A percentile compares a stretch with the other conserved stretches of the same genome.
Conservation (phyloP, 2,329 filamentous ascomycete species). For the Talaromyces sp. region DNA sequence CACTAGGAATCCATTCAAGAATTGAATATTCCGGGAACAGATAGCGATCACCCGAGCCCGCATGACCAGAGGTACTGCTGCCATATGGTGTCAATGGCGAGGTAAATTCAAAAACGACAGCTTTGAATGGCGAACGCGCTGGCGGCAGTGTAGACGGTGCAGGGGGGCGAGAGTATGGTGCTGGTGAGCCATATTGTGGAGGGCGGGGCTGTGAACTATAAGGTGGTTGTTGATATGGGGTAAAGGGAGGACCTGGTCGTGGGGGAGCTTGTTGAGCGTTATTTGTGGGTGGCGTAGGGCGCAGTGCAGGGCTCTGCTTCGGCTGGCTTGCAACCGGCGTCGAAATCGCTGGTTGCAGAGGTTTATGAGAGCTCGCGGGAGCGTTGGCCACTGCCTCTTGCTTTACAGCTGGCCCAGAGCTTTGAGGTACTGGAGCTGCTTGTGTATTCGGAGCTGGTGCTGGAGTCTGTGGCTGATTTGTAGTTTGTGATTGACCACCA, state of each 20-base stretch:
- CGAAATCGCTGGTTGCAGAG: conserved; percentile 12
- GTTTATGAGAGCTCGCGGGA: conserved; percentile 10
- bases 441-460: neutral
- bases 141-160: conserved; percentile 32
- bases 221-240: conserved; percentile 34
- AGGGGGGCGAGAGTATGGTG: conserved; percentile 37
- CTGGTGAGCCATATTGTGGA: conserved; percentile 36
- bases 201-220: conserved; percentile 38
- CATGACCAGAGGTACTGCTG: conserved; percentile 43
- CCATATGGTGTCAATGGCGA: conserved; percentile 46
- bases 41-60: conserved; percentile 51
- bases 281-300: conserved; percentile 25
- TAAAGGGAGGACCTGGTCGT: conserved; percentile 5
- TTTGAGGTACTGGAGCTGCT: conserved; percentile 15
- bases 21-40: conserved; percentile 54
- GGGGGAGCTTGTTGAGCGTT: conserved; percentile 7
- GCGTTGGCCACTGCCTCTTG: conserved; percentile 28
- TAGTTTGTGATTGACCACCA: conserved; percentile 1
- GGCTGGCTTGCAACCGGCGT: conserved; percentile 13
- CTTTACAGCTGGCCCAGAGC: conserved; percentile 28
- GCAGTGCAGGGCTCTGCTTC: conserved; percentile 23
- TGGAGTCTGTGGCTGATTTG: conserved; percentile 14
- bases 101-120: conserved; percentile 53
- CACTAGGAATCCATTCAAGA: conserved; percentile 50
- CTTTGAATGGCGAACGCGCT: conserved; percentile 46